Conservation (phyloP, 352 stramenopile species). For the Phytophthora foliorum region DNA sequence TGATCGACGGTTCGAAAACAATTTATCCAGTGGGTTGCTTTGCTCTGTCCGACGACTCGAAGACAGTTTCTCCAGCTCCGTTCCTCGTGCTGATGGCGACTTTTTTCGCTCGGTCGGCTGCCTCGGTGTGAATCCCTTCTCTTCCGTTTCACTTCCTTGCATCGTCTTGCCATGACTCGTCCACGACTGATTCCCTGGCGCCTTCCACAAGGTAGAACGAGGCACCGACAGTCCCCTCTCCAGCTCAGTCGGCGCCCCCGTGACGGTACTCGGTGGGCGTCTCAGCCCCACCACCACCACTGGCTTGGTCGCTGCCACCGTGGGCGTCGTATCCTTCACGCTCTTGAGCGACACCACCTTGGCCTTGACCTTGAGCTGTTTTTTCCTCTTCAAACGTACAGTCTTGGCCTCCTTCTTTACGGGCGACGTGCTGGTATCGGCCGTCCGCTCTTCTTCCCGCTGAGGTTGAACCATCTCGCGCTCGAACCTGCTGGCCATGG, state of each 20-base stretch:
- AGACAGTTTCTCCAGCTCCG: background rate
- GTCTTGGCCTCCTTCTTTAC: conserved; percentile 4
- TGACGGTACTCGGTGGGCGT: background rate
- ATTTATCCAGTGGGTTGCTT: conserved; percentile 4
- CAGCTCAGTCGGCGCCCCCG: background rate
- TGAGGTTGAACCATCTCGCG: background rate
- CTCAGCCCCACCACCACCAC: conserved; percentile 8
- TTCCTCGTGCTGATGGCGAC: background rate
- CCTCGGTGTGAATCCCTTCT: background rate
- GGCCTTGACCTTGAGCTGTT: background rate
- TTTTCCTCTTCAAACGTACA: background rate
- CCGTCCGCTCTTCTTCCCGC: conserved; percentile 18
- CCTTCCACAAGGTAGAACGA: conserved; percentile 9
- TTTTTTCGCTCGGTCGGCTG: background rate
- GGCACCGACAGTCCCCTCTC: conserved; percentile 9
- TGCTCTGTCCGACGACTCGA: conserved; percentile 17
- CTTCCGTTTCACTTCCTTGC: background rate
- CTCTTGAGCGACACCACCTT: conserved; percentile 16
- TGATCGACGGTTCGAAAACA: background rate
- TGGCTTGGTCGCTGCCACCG: background rate
- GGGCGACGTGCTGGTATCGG: conserved; percentile 16
- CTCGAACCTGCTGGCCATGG: conserved; percentile 16
- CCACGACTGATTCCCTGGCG: background rate
- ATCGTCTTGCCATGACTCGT: background rate
- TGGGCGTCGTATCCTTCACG: conserved; percentile 4